A percentile compares a stretch with the other conserved stretches of the same genome.
phyloP scores from a whole-genome alignment of 768 basidiomycete species.

The Pleurotus eryngii region DNA sequence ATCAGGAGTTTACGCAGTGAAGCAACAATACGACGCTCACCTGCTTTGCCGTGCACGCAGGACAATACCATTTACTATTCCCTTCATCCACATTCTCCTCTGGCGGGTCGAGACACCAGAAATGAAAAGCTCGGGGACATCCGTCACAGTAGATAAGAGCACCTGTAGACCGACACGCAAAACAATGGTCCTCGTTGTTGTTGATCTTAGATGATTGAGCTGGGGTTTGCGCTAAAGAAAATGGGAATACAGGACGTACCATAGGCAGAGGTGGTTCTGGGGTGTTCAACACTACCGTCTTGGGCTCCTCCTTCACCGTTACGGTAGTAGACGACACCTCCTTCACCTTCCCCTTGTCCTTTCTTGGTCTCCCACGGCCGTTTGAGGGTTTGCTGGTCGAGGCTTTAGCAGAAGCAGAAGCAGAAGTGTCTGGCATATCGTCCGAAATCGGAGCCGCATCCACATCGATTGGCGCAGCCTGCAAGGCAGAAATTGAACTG shows the following conservation, averaged over 20 bases:
- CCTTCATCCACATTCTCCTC: slow-evolving; percentile 86
- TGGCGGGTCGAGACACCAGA: slow-evolving; percentile 95
- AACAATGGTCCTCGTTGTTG: slow-evolving; percentile 80
- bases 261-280: slow-evolving; percentile 43
- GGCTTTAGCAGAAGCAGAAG: slow-evolving; percentile 56
- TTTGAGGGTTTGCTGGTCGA: slow-evolving; percentile 28
- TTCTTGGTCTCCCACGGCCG: slow-evolving; percentile 34
- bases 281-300: slow-evolving; percentile 37
- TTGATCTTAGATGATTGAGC: slow-evolving; percentile 31
- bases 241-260: slow-evolving; percentile 26
- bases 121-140: slow-evolving; percentile 93
- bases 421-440: slow-evolving; percentile 57
- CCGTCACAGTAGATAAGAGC: slow-evolving; percentile 96
- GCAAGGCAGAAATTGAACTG: slow-evolving; percentile 34
- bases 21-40: slow-evolving; percentile 35
- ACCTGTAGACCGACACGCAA: slow-evolving; percentile 77
- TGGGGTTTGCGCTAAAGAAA: neutral
- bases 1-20: neutral
- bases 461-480: slow-evolving; percentile 41
- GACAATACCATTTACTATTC: slow-evolving; percentile 82
- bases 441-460: slow-evolving; percentile 53
- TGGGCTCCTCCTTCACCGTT: slow-evolving; percentile 53
- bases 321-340: slow-evolving; percentile 37
- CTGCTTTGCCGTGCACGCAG: slow-evolving; percentile 63
- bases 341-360: slow-evolving; percentile 55